These are phyloP conservation scores for Xylaria digitata DNA, from an alignment of 2,329 filamentous ascomycete species.

Conservation along the genomic window DNA sequence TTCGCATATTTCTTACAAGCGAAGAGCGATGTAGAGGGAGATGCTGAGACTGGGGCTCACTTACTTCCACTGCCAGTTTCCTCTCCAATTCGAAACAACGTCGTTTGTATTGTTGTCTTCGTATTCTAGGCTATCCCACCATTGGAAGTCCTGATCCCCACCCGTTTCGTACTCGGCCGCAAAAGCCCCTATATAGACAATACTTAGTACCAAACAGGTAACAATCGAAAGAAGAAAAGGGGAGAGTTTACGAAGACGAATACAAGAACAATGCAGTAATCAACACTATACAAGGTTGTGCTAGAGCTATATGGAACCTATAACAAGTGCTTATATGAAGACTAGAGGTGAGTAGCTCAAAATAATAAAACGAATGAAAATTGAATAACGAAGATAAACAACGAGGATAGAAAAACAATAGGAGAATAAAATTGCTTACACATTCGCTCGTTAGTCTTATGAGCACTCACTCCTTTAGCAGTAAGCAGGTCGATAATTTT, in stretches of 20 bases:
- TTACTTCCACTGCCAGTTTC: slow-evolving; percentile 22
- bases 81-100: neutral
- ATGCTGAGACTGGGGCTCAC: neutral
- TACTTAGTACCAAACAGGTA: neutral
- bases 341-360: too few relatives aligned
- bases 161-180: too few relatives aligned
- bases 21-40: too few relatives aligned
- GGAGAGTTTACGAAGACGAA: neutral
- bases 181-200: neutral
- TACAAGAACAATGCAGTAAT: neutral
- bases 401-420: neutral
- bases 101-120: slow-evolving; percentile 16
- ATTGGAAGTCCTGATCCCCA: slow-evolving; percentile 5
- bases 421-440: slow-evolving; percentile 4
- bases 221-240: too few relatives aligned
- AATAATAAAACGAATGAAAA: too few relatives aligned
- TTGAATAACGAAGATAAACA: neutral
- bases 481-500: slow-evolving; percentile 37
- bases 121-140: slow-evolving; percentile 33
- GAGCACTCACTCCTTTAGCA: slow-evolving; percentile 3
- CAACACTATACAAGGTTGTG: too few relatives aligned
- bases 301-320: too few relatives aligned
- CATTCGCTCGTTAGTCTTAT: neutral
- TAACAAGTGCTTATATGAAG: too few relatives aligned
- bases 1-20: too few relatives aligned